Base-by-base conservation (phyloP, 2,329 filamentous ascomycete species). In the Colletotrichum gloeosporioides region DNA sequence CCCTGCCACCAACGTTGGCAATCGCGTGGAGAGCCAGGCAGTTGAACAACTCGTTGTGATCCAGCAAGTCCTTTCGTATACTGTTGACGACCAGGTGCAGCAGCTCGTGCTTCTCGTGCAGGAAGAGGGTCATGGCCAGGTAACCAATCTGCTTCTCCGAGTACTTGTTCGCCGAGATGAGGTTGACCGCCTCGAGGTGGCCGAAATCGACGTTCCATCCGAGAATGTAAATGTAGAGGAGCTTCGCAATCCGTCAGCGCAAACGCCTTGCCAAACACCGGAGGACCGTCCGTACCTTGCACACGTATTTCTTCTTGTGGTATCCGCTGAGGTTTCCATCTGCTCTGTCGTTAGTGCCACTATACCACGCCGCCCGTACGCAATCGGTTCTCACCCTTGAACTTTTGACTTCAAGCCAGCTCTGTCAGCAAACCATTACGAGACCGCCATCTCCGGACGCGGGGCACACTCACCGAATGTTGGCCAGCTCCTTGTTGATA, bases 281-380 rank as follows among this genome's bases (percentile, higher is more conserved):
- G 34, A 12, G 25, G n/a, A 8, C 69, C 27, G 63, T 25, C 16
- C 84, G 71, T 87, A 92, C 91, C 89, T 99, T 99, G 95, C 97
- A 99, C 80, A 99, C 97, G 84, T 99, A 99, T 94, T 99, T 99
- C 91, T 99, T 99, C 90, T 98, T 98, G 89, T 98, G 96, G 84
- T 99, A 99, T 79, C 97, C 98, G 83, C 94, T 98, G 75, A 99
- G 89, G 83, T 91, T 97, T 79, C 96, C 96, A 85, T 97, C 95
- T 93, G 78, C 75, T 72, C 64, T 57, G 62, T 59, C 74, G 85
- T 78, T 82, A 85, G 82, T 75, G 65, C 72, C 18, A 12, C 31
- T 31, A 77, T 34, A 55, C 25, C 32, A 49, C 44, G 39, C 62
- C 65, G 69, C 71, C 49, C 70, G 22, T 57, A 53, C 68, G 32